These are phyloP conservation scores for Fonsecaea nubica DNA, from an alignment of 2,329 filamentous ascomycete species.

Conservation along the genomic window DNA sequence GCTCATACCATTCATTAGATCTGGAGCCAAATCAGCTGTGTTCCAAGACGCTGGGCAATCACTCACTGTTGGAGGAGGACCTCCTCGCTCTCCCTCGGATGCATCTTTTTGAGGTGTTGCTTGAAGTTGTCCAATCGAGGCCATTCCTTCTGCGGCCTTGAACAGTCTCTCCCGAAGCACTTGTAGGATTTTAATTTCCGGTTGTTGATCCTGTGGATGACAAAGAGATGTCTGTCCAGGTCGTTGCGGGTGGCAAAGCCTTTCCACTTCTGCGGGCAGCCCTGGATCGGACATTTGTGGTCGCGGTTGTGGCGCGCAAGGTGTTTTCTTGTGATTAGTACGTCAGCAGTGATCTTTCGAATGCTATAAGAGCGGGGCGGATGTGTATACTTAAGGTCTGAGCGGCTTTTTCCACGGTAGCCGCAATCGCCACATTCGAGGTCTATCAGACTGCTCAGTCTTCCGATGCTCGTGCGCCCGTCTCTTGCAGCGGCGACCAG, in stretches of 20 bases:
- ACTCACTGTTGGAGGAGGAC: constrained; percentile 58
- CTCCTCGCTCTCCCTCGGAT: constrained; percentile 57
- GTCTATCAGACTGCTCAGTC: not conserved
- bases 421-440: constrained; percentile 25
- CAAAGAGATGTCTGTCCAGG: constrained; percentile 76
- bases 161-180: constrained; percentile 66
- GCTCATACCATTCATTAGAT: constrained; percentile 48
- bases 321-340: constrained; percentile 69
- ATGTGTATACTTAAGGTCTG: constrained; percentile 47
- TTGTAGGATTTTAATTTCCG: constrained; percentile 59
- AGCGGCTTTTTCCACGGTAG: constrained; percentile 44
- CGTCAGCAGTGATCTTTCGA: not conserved
- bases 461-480: not conserved
- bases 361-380: constrained; percentile 8
- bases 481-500: not conserved
- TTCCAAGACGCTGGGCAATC: not conserved
- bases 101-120: constrained; percentile 75
- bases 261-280: constrained; percentile 63
- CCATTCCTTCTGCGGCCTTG: constrained; percentile 72
- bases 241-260: constrained; percentile 85
- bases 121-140: constrained; percentile 85
- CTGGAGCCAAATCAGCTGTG: constrained; percentile 37
- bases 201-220: constrained; percentile 65
- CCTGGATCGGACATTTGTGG: constrained; percentile 64
- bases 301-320: constrained; percentile 71